Evolutionary conservation across 1,284 basidiomycete species (phyloP).

Genomic region (Malassezia equina): DNA sequence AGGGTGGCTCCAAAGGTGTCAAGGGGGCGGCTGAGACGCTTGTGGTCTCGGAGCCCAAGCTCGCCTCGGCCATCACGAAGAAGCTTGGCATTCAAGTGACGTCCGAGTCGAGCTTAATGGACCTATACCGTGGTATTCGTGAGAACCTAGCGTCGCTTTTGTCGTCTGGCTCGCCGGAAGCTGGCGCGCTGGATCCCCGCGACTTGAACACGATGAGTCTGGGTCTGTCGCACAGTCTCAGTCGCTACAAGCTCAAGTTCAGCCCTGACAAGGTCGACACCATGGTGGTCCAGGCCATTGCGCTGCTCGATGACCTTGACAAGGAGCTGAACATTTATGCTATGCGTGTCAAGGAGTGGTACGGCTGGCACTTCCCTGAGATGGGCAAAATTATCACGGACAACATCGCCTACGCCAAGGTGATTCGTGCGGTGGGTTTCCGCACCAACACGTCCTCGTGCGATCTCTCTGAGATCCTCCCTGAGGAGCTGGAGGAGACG

Average conservation of each 20-base stretch:
- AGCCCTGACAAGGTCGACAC: constrained; percentile 99
- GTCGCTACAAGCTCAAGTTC: constrained; percentile 98
- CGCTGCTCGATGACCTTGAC: constrained; percentile 93
- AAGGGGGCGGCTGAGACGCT: constrained; percentile 72
- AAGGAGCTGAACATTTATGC: constrained; percentile 99
- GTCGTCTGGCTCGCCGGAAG: constrained; percentile 29
- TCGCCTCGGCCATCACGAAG: constrained; percentile 70
- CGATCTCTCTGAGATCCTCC: constrained; percentile 77
- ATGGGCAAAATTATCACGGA: constrained; percentile 97
- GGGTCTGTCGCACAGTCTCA: constrained; percentile 90
- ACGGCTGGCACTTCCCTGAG: constrained; percentile 99
- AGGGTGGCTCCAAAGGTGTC: constrained; percentile 57
- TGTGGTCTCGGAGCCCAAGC: constrained; percentile 77
- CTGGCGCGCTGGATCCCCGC: constrained; percentile 55
- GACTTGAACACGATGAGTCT: constrained; percentile 95
- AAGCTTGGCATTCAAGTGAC: constrained; percentile 83
- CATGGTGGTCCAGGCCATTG: constrained; percentile 98
- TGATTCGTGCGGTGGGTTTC: constrained; percentile 42
- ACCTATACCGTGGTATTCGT: constrained; percentile 92
- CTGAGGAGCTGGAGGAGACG: constrained; percentile 70
- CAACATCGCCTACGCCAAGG: constrained; percentile 89
- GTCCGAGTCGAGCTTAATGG: constrained; percentile 59
- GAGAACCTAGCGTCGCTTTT: constrained; percentile 75
- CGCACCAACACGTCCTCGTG: constrained; percentile 81
- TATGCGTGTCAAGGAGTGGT: constrained; percentile 99